These are phyloP conservation scores for Boletus tylopilopsis DNA, from an alignment of 768 basidiomycete genomes.

Conservation along the genomic window DNA sequence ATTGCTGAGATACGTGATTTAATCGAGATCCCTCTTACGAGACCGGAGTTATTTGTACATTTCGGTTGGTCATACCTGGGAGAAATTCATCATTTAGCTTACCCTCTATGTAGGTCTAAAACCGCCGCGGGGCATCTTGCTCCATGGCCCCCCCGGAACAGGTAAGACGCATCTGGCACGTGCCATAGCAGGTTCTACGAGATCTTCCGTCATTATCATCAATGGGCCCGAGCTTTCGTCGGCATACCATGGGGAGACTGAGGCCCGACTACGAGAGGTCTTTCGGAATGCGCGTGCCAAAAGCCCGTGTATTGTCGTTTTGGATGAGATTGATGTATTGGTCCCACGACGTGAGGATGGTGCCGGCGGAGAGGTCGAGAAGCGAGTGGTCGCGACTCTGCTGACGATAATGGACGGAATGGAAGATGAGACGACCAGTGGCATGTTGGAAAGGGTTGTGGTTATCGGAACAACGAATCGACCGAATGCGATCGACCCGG, in stretches of 20 bases:
- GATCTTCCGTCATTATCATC: slow-evolving; percentile 85
- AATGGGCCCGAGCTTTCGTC: slow-evolving; percentile 95
- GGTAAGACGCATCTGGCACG: slow-evolving; percentile 97
- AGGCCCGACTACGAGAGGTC: slow-evolving; percentile 83
- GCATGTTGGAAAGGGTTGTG: slow-evolving; percentile 60
- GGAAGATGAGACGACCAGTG: slow-evolving; percentile 43
- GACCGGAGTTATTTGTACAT: slow-evolving; percentile 75
- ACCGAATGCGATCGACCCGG: slow-evolving; percentile 94
- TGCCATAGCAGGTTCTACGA: slow-evolving; percentile 85
- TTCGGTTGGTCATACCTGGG: slow-evolving; percentile 48
- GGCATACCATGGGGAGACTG: slow-evolving; percentile 97
- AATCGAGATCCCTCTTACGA: slow-evolving; percentile 79
- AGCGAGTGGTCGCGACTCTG: slow-evolving; percentile 91
- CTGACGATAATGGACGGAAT: slow-evolving; percentile 95
- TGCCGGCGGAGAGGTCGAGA: slow-evolving; percentile 92
- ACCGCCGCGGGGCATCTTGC: slow-evolving; percentile 91
- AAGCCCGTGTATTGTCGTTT: slow-evolving; percentile 88
- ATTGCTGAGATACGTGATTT: slow-evolving; percentile 83
- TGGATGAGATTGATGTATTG: slow-evolving; percentile 95
- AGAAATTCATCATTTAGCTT: slow-evolving; percentile 16
- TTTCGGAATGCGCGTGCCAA: slow-evolving; percentile 79
- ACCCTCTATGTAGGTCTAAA: slow-evolving; percentile 60
- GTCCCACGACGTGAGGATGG: slow-evolving; percentile 88
- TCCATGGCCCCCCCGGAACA: slow-evolving; percentile 95
- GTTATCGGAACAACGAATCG: slow-evolving; percentile 96